A percentile compares a stretch with the other conserved stretches of the same genome.
These are phyloP conservation scores for Globomyces sp. DNA, from an alignment of 371 early-diverging fungal species.

Conservation along the genomic window DNA sequence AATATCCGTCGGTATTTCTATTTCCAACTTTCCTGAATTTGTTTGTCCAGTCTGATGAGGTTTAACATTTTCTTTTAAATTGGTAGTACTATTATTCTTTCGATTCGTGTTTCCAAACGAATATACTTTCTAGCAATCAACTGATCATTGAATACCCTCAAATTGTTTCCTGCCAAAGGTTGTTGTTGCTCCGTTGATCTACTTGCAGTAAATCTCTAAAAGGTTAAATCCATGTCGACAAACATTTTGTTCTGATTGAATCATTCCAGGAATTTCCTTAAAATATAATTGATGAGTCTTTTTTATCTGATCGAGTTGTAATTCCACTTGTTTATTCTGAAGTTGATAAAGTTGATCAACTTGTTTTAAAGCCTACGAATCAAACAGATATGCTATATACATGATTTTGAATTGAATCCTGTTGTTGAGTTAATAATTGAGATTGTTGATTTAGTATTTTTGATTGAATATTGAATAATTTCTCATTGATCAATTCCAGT, in stretches of 20 bases:
- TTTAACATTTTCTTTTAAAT: no score
- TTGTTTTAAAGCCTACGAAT: neutral
- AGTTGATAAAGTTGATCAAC: neutral
- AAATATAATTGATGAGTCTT: neutral
- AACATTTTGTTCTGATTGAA: neutral
- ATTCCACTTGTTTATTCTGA: neutral
- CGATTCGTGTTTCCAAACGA: no score
- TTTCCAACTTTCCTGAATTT: no score
- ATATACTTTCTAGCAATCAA: no score
- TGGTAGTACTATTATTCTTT: no score
- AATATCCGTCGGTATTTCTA: no score
- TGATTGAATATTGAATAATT: neutral
- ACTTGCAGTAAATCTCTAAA: neutral
- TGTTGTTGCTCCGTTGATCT: neutral
- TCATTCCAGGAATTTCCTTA: neutral
- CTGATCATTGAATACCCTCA: no score
- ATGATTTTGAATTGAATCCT: neutral
- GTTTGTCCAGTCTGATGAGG: no score
- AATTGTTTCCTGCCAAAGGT: no score
- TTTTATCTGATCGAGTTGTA: neutral
- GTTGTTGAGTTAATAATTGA: neutral
- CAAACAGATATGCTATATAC: no score
- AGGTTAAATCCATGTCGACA: neutral
- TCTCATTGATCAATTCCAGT: no score
- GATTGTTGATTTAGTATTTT: constrained; percentile 3